Conservation (phyloP, 495 filamentous ascomycete species). For the Penicillium tannophilum region DNA sequence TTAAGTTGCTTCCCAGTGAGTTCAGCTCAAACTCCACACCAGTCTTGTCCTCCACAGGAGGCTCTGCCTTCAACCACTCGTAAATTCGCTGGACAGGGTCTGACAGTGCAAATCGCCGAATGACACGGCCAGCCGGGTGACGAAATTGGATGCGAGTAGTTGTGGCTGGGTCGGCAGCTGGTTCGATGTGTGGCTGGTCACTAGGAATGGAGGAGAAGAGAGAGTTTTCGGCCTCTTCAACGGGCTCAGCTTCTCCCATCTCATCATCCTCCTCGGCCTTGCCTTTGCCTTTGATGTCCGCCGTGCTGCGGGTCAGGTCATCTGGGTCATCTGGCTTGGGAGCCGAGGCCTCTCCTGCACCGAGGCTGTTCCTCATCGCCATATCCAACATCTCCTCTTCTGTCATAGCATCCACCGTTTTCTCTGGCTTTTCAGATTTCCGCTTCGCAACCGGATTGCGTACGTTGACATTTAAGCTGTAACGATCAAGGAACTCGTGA, state of each 20-base stretch:
- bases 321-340: conserved; percentile 72
- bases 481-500: conserved; percentile 93
- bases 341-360: conserved; percentile 32
- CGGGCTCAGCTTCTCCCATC: conserved; percentile 33
- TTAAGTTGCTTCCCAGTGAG: conserved; percentile 76
- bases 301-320: conserved; percentile 69
- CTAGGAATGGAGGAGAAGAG: conserved; percentile 69
- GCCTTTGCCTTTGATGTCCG: conserved; percentile 66
- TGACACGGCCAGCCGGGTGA: conserved; percentile 75
- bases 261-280: conserved; percentile 46
- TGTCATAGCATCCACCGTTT: conserved; percentile 83
- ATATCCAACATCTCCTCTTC: conserved; percentile 96
- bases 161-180: conserved; percentile 63
- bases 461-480: conserved; percentile 81
- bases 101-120: conserved; percentile 77
- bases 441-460: conserved; percentile 89
- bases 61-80: conserved; percentile 92
- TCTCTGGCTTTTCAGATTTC: conserved; percentile 70
- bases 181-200: conserved; percentile 75
- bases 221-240: conserved; percentile 34
- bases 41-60: conserved; percentile 68
- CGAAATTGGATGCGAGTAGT: conserved; percentile 91
- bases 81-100: conserved; percentile 83
- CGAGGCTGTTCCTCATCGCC: conserved; percentile 85
- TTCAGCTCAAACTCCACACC: conserved; percentile 84